phyloP scores from a whole-genome alignment of 1,139 yeast species.

The Diutina siamensis region DNA sequence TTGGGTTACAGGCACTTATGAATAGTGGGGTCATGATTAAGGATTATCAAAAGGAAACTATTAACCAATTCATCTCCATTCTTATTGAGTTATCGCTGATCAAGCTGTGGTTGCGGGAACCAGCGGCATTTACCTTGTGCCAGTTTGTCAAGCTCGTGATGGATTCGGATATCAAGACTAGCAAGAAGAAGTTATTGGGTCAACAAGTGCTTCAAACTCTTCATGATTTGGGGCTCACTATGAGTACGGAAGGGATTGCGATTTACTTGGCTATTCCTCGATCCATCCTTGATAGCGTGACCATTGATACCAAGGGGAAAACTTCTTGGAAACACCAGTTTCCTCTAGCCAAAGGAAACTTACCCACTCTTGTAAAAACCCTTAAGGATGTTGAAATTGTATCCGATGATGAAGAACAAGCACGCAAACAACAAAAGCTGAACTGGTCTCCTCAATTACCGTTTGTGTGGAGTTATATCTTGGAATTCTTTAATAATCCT shows the following conservation, averaged over 20 bases:
- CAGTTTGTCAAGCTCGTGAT: conserved; percentile 24
- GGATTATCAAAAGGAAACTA: conserved; percentile 15
- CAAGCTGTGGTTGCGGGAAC: conserved; percentile 84
- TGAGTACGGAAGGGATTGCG: conserved; percentile 75
- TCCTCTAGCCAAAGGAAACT: conserved; percentile 62
- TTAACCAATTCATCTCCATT: conserved; percentile 27
- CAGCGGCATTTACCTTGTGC: conserved; percentile 60
- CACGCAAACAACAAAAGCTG: conserved; percentile 38
- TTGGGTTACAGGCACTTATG: conserved; percentile 70
- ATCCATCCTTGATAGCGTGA: conserved; percentile 8
- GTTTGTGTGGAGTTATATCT: conserved; percentile 70
- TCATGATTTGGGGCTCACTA: conserved; percentile 42
- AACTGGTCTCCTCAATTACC: conserved; percentile 74
- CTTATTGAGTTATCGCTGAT: conserved; percentile 47
- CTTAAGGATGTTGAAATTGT: conserved; percentile 43
- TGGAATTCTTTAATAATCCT: conserved; percentile 26
- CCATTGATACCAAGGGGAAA: conserved; percentile 16
- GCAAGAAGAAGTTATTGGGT: conserved; percentile 14
- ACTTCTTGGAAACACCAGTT: conserved; percentile 58
- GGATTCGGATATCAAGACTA: conserved; percentile 13
- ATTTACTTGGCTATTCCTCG: conserved; percentile 43
- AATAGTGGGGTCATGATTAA: conserved; percentile 40
- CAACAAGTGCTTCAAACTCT: conserved; percentile 25
- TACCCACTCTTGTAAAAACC: conserved; percentile 48
- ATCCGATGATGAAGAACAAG: conserved; percentile 24